Evolutionary conservation across 2,329 filamentous ascomycete genomes (phyloP).

Genomic region (Dendryphion nanum): DNA sequence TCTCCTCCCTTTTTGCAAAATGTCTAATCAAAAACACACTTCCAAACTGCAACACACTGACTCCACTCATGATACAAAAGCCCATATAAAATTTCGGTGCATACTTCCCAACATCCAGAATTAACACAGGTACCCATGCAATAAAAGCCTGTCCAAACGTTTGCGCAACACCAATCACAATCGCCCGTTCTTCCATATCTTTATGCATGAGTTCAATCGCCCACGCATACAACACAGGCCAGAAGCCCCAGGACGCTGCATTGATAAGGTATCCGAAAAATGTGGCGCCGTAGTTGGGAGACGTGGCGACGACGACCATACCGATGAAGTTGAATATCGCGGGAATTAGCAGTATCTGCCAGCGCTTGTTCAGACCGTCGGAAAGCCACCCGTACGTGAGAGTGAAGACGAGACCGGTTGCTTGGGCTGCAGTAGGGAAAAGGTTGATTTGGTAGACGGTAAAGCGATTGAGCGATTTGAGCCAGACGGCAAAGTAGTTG

Average conservation of each 20-base stretch:
- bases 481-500: conserved; percentile 13
- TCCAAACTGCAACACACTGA: conserved; percentile 9
- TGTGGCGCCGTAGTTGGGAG: conserved; percentile 13
- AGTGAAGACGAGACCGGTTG: conserved; percentile 10
- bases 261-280: conserved; percentile 17
- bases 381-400: conserved; percentile 10
- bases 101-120: conserved; percentile 12
- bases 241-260: conserved; percentile 11
- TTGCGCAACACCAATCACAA: conserved; percentile 48
- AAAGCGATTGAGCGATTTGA: conserved; percentile 11
- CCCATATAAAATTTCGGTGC: conserved; percentile 9
- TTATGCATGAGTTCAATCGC: conserved; percentile 46
- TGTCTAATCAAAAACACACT: conserved; percentile 7
- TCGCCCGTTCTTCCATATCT: conserved; percentile 45
- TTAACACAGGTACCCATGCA: conserved; percentile 40
- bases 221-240: conserved; percentile 33
- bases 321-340: conserved; percentile 12
- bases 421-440: conserved; percentile 12
- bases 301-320: conserved; percentile 10
- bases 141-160: conserved; percentile 45
- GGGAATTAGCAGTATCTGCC: conserved; percentile 13
- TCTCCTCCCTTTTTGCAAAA: conserved; percentile 6
- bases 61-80: conserved; percentile 9
- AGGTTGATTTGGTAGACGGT: conserved; percentile 16
- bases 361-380: conserved; percentile 10